A percentile compares a stretch with the other conserved stretches of the same genome.
Conservation (phyloP, 1,284 basidiomycete species). For the Violaceomyces palustris region DNA sequence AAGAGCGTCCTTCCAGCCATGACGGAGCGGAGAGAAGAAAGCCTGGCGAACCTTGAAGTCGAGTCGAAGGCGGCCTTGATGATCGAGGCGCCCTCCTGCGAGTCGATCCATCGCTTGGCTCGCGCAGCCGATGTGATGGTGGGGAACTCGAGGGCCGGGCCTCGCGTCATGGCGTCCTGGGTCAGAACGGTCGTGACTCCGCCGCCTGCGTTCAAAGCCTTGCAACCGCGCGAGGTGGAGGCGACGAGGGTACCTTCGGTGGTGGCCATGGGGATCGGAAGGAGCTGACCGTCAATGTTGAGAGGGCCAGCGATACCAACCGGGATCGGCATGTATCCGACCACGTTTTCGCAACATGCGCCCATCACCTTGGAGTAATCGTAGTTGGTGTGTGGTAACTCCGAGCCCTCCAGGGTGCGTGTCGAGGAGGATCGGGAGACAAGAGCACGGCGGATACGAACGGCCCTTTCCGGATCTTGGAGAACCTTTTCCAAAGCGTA, state of each 20-base stretch:
- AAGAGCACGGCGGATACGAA: slow-evolving; percentile 77
- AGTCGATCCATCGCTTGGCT: slow-evolving; percentile 84
- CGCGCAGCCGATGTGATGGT: slow-evolving; percentile 71
- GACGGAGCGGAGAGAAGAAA: slow-evolving; percentile 47
- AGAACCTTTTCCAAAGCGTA: slow-evolving; percentile 93
- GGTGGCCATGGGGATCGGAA: slow-evolving; percentile 97
- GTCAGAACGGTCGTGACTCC: slow-evolving; percentile 91
- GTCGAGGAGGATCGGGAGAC: slow-evolving; percentile 84
- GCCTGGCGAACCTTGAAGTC: slow-evolving; percentile 58
- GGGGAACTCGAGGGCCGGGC: slow-evolving; percentile 95
- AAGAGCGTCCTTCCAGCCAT: slow-evolving; percentile 65
- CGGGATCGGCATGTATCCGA: slow-evolving; percentile 93
- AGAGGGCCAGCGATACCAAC: slow-evolving; percentile 95
- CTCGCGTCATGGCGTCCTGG: slow-evolving; percentile 94
- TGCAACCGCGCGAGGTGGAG: slow-evolving; percentile 93
- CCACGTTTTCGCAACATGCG: slow-evolving; percentile 98
- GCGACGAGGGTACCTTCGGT: slow-evolving; percentile 98
- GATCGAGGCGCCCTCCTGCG: slow-evolving; percentile 69
- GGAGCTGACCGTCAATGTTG: slow-evolving; percentile 76
- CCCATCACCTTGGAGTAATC: slow-evolving; percentile 92
- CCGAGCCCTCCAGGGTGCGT: slow-evolving; percentile 76
- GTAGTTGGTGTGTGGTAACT: slow-evolving; percentile 78
- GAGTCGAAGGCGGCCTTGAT: slow-evolving; percentile 87
- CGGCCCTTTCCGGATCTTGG: slow-evolving; percentile 79
- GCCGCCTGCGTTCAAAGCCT: slow-evolving; percentile 91